Base-by-base conservation (phyloP, 2,329 filamentous ascomycete species). In the Bipolaris oryzae region DNA sequence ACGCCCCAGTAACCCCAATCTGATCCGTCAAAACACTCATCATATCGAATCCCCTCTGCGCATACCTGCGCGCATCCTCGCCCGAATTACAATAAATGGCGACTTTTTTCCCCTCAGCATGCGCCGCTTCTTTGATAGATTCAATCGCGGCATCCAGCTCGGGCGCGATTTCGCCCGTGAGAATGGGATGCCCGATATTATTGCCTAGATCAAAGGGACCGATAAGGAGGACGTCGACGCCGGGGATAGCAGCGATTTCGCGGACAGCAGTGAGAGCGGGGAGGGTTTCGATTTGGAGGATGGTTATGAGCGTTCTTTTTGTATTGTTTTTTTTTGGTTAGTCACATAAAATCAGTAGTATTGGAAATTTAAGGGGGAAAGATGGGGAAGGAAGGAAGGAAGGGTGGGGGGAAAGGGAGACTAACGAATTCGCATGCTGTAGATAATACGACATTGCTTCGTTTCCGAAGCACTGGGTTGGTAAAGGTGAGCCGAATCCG, bases 181-280 rank as follows among this genome's bases (percentile, higher is more conserved):
- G 57, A 13, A 85, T 81, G 0, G 83, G 82, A 51, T 81, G 77
- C 3, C 83, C 83, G 47, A 85, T 84, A 50, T 82, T 84, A 64
- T 85, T 86, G 20, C 84, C 84, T 0, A 85, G 73, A 71, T 85
- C 83, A 70, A 81, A 84, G 2, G 83, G 83, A 0, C 83, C 83
- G 50, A 85, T 78, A 23, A 85, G 77, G 5, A 85, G 70, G 21
- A 82, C 80, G 56, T 85, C 82, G 7, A 85, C 78, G 1, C 83
- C 83, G 1, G 79, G 78, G 3, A 84, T 75, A 9, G 79, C 78
- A 10, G 83, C 82, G 52, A 85, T 85, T 50, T 80, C 80, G 23
- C 79, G 75, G 15, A 72, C 75, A 33, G 68, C 69, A 35, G 71
- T 69, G 15, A 81, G 62, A 0, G 78, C 79, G 15, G 75, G 73